Conservation (phyloP, 1,284 basidiomycete species). For the Moesziomyces parantarcticus region DNA sequence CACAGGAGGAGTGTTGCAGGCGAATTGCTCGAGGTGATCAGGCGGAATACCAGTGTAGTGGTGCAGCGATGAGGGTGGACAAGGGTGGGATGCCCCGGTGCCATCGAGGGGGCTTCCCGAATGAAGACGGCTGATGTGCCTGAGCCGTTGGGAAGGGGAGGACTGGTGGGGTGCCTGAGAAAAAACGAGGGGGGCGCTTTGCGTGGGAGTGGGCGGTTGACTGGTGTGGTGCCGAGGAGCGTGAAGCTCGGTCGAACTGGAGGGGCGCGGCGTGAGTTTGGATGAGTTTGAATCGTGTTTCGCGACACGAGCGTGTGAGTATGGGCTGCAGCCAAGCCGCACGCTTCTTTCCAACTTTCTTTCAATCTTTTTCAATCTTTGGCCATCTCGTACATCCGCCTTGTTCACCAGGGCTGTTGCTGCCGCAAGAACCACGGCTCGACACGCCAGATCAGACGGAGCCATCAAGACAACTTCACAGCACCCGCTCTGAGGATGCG, state of each 20-base stretch:
- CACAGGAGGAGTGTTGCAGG: conserved; percentile 5
- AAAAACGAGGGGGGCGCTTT: background rate
- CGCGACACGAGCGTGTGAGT: background rate
- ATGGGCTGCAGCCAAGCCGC: background rate
- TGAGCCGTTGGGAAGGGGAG: too few species aligned
- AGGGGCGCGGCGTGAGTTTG: too few species aligned
- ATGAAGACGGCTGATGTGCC: background rate
- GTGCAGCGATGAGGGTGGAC: background rate
- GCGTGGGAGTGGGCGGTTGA: conserved; percentile 1
- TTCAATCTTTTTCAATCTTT: background rate
- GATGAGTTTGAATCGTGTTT: conserved; percentile 4
- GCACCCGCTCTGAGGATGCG: too few species aligned
- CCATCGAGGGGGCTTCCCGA: too few species aligned
- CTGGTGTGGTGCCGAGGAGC: background rate
- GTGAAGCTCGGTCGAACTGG: conserved; percentile 24
- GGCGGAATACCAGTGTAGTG: background rate
- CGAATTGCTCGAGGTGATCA: background rate
- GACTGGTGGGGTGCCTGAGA: background rate
- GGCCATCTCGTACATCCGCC: too few species aligned
- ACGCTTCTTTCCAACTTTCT: background rate
- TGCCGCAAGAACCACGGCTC: too few species aligned
- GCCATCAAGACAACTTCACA: too few species aligned
- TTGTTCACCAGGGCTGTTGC: too few species aligned
- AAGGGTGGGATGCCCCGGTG: background rate
- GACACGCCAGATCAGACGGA: too few species aligned